Evolutionary conservation across 306 rosid species (phyloP).

Genomic region (Canavalia ensiformis): DNA sequence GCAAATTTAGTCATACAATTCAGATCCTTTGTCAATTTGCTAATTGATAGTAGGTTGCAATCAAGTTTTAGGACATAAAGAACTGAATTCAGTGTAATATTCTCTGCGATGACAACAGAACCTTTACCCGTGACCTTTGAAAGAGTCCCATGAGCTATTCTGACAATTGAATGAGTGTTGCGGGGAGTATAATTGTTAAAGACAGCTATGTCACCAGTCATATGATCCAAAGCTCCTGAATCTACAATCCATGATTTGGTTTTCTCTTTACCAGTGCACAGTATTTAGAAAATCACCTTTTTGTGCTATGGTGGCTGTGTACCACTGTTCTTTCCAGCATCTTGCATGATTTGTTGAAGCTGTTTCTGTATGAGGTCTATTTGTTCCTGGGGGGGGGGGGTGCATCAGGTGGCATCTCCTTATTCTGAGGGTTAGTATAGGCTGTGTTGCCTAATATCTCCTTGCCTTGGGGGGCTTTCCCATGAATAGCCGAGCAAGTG

Average conservation of each 20-base stretch:
- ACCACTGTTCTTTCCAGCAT: not conserved
- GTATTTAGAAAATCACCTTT: not conserved
- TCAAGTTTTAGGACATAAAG: not conserved
- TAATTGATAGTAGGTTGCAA: not conserved
- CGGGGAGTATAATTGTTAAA: no score
- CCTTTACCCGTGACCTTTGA: slow-evolving; percentile 7
- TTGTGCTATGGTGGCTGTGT: not conserved
- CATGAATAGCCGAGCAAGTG: not conserved
- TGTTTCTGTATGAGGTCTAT: not conserved
- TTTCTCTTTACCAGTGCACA: not conserved
- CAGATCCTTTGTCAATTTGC: not conserved
- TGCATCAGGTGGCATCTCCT: not conserved
- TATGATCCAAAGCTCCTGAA: no score
- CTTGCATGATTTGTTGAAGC: not conserved
- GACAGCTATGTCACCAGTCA: no score
- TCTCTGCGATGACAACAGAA: not conserved
- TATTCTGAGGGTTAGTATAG: not conserved
- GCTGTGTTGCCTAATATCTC: not conserved
- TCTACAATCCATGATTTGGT: no score
- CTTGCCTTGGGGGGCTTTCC: not conserved
- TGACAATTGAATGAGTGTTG: not conserved
- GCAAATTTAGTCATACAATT: not conserved
- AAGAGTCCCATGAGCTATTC: not conserved
- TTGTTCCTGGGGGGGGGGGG: not conserved
- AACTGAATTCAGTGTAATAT: not conserved